A percentile compares a stretch with the other conserved stretches of the same genome.
Conservation (phyloP, 495 filamentous ascomycete genomes). For the Ramalina intermedia region DNA sequence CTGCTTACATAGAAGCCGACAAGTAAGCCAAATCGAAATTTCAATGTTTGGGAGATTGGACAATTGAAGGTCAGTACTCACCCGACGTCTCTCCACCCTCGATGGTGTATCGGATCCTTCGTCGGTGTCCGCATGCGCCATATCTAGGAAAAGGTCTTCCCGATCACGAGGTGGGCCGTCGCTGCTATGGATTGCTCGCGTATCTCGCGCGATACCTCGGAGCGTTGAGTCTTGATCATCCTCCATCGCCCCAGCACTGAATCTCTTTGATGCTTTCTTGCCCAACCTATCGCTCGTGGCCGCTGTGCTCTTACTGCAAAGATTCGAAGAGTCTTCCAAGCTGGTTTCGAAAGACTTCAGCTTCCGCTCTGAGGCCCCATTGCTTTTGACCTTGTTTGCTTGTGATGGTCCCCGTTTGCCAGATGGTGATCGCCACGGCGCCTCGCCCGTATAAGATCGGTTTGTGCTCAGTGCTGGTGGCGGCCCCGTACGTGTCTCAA, state of each 20-base stretch:
- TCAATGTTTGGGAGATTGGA: constrained; percentile 23
- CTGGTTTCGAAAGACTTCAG: background rate
- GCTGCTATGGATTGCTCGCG: constrained; percentile 18
- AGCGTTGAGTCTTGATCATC: constrained; percentile 18
- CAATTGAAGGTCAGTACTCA: constrained; percentile 12
- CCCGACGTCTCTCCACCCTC: constrained; percentile 21
- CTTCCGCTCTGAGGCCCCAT: constrained; percentile 1
- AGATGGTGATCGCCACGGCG: constrained; percentile 3
- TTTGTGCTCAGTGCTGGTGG: constrained; percentile 32
- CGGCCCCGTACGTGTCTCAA: constrained; percentile 29
- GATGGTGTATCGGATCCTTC: constrained; percentile 32
- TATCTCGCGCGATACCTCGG: constrained; percentile 16
- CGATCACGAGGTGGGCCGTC: constrained; percentile 16
- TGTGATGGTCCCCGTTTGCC: background rate
- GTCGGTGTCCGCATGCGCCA: constrained; percentile 41
- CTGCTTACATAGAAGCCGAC: background rate
- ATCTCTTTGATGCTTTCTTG: background rate
- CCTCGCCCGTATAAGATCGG: constrained; percentile 20
- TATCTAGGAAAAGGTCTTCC: constrained; percentile 51
- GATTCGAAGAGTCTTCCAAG: background rate
- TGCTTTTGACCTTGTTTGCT: background rate
- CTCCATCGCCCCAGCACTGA: constrained; percentile 1
- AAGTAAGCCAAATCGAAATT: background rate
- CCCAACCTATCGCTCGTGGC: background rate
- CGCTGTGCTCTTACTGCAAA: background rate